These are phyloP conservation scores for Alternaria consortialis DNA, from an alignment of 2,329 filamentous ascomycete genomes.

Conservation along the genomic window DNA sequence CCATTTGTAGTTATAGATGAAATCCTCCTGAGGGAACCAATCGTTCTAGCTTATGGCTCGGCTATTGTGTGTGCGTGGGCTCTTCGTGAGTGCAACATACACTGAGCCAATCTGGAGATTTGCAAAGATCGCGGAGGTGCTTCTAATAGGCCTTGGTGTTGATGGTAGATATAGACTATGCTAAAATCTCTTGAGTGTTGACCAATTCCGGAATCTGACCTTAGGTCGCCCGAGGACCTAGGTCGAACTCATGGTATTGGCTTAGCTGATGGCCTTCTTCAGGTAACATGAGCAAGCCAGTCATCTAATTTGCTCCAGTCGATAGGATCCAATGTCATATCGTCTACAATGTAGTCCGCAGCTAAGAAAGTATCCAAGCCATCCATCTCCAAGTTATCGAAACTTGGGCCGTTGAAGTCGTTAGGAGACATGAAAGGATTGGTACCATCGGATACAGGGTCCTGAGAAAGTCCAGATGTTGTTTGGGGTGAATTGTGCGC, in stretches of 20 bases:
- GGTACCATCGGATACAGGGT: background rate
- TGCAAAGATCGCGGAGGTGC: too few relatives aligned
- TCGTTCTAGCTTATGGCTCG: too few relatives aligned
- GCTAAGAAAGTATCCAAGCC: background rate
- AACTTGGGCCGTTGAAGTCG: background rate
- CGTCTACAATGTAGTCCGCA: constrained; percentile 1
- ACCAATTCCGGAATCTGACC: too few relatives aligned
- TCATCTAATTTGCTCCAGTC: background rate
- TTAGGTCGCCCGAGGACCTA: too few relatives aligned
- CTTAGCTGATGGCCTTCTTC: background rate
- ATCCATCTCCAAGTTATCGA: background rate
- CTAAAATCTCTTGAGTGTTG: too few relatives aligned
- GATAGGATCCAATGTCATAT: background rate
- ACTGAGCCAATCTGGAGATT: too few relatives aligned
- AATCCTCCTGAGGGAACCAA: too few relatives aligned
- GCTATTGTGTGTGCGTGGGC: too few relatives aligned
- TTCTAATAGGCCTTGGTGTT: too few relatives aligned
- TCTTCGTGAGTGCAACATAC: too few relatives aligned
- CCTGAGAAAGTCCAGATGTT: background rate
- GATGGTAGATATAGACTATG: too few relatives aligned
- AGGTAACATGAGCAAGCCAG: background rate
- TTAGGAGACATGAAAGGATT: background rate
- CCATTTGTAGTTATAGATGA: too few relatives aligned
- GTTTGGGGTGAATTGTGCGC: background rate
- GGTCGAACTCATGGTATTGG: background rate